phyloP scores from a whole-genome alignment of 257 asterid species.

The Haberlea rhodopensis region DNA sequence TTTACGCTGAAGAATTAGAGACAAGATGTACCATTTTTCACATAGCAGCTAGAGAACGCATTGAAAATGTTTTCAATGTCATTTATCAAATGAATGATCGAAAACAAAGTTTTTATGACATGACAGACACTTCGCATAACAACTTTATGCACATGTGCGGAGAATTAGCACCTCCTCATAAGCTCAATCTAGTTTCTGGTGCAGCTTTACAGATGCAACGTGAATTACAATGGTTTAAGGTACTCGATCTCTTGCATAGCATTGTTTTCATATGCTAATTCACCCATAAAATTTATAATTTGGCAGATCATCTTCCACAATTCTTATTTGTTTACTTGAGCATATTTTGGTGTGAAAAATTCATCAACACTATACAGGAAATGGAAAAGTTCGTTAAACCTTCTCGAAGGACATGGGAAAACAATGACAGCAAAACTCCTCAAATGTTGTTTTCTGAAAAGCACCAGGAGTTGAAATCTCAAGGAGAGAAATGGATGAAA shows the following conservation, averaged over 20 bases:
- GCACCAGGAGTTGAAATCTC: neutral
- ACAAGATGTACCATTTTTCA: neutral
- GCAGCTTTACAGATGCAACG: conserved; percentile 11
- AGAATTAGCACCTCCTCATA: neutral
- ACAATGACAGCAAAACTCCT: neutral
- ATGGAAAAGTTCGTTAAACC: conserved; percentile 7
- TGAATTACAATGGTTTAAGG: conserved; percentile 27
- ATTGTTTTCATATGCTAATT: neutral
- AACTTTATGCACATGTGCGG: conserved; percentile 9
- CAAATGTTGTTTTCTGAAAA: neutral
- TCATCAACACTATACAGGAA: neutral
- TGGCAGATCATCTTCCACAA: too few species aligned
- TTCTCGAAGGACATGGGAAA: neutral
- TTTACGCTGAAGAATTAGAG: neutral
- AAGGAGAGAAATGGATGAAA: conserved; percentile 29
- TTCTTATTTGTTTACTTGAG: neutral
- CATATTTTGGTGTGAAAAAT: neutral
- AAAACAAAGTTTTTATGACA: neutral
- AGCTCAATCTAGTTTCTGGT: neutral
- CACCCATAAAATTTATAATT: neutral
- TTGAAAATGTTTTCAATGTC: conserved; percentile 2
- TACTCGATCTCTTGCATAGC: neutral
- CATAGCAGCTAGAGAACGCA: conserved; percentile 9
- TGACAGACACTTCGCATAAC: neutral
- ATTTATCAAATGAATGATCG: neutral